Evolutionary conservation across 2,329 filamentous ascomycete genomes (phyloP), one percentile per base, ranked within the genome.

Genomic region (Ophiosphaerella narmari): DNA sequence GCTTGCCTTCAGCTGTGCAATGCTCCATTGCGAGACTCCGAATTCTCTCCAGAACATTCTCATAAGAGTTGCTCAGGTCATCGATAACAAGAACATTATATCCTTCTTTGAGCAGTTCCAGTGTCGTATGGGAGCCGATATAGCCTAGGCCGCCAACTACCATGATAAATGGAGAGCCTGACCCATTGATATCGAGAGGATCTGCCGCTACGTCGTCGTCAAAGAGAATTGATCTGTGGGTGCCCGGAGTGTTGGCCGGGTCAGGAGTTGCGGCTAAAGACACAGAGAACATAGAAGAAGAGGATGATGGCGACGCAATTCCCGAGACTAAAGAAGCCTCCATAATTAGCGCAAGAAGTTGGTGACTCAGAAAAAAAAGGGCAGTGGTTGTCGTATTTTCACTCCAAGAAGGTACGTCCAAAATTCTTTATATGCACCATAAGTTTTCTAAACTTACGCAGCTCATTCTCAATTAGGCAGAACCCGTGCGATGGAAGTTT

Each of bases 61-160:
- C 64, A 41, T 71, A 75, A 3, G 72, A 72, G 63, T 83, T 84
- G 63, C 74, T 75, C 38, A 77, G 52, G 52, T 77, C 70, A 54
- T 77, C 75, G 39, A 77, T 64, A 13, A 77, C 65, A 48, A 83
- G 74, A 29, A 83, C 80, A 54, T 80, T 82, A 67, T 81, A 77
- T 16, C 80, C 79, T 32, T 75, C 76, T 52, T 82, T 80, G 51
- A 83, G 73, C 31, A 84, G 70, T 59, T 83, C 80, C 0, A 83
- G 70, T 1, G 77, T 75, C 0, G 81, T 83, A 63, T 83, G 81
- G 2, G 80, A 82, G 24, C 81, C 81, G 46, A 83, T 83, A 65
- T 80, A 83, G 6, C 80, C 80, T 12, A 81, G 74, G 8, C 80
- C 80, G 16, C 80, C 80, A 33, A 81, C 78, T 24, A 83, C 80